phyloP scores from a whole-genome alignment of 1,284 basidiomycete genomes.

The Puccinia hordei region DNA sequence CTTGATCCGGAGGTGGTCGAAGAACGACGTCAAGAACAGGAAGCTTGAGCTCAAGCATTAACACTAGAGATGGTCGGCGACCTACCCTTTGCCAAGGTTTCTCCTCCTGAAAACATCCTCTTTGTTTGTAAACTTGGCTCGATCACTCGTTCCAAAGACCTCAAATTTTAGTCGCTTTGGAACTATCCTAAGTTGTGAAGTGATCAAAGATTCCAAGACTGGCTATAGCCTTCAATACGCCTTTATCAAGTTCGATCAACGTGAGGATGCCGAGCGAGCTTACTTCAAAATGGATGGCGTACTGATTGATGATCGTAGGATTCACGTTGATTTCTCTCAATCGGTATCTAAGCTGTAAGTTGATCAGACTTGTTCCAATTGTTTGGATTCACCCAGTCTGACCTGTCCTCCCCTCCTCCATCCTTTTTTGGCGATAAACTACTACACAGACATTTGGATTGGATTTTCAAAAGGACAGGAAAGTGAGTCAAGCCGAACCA shows the following conservation, averaged over 20 bases:
- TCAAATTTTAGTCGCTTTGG: conserved; percentile 96
- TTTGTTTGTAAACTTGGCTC: conserved; percentile 99
- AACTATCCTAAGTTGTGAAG: conserved; percentile 91
- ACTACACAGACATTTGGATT: conserved; percentile 37
- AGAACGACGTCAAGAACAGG: conserved; percentile 73
- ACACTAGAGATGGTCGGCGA: conserved; percentile 99
- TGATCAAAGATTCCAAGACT: conserved; percentile 91
- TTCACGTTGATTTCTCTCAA: conserved; percentile 89
- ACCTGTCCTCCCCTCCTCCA: too few species aligned
- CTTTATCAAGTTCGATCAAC: conserved; percentile 95
- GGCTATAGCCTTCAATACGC: conserved; percentile 97
- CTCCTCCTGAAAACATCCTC: conserved; percentile 95
- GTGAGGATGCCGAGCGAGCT: conserved; percentile 90
- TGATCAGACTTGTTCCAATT: too few species aligned
- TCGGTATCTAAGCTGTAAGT: conserved; percentile 71
- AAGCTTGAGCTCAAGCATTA: conserved; percentile 86
- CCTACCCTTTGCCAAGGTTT: conserved; percentile 93
- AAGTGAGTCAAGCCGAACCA: background rate
- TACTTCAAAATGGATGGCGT: conserved; percentile 99
- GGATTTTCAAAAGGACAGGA: conserved; percentile 43
- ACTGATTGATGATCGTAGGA: conserved; percentile 93
- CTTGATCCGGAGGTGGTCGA: conserved; percentile 74
- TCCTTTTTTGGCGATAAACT: too few species aligned
- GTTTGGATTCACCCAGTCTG: too few species aligned
- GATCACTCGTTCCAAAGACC: conserved; percentile 89